These are phyloP conservation scores for Solanum pimpinellifolium DNA, from an alignment of 257 asterid genomes.

Conservation along the genomic window DNA sequence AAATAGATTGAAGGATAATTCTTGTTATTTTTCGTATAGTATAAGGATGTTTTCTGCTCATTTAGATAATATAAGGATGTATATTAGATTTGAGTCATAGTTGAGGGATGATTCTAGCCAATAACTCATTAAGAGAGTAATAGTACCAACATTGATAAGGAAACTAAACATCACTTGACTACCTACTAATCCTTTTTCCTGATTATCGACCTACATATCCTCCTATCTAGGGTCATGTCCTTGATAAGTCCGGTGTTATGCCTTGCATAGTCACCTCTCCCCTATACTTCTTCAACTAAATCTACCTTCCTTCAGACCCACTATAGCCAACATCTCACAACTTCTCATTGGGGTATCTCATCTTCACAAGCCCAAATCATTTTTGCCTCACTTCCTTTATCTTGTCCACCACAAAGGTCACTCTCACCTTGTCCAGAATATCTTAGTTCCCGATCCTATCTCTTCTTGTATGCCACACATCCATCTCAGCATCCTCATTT, in stretches of 20 bases:
- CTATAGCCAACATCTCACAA: not conserved
- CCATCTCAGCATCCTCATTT: not conserved
- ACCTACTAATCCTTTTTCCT: not conserved
- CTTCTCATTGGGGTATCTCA: not conserved
- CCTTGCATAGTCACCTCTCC: not conserved
- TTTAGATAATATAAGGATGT: too few relatives aligned
- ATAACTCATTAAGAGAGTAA: not conserved
- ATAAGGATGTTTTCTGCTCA: too few relatives aligned
- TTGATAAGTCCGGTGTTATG: not conserved
- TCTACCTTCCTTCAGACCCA: not conserved
- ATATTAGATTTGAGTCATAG: too few relatives aligned
- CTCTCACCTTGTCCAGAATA: not conserved
- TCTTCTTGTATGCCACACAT: not conserved
- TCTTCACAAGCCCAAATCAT: not conserved
- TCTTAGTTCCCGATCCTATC: not conserved
- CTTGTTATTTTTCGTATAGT: too few relatives aligned
- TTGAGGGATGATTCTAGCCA: too few relatives aligned
- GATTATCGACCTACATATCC: not conserved
- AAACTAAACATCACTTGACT: not conserved
- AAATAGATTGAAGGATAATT: too few relatives aligned
- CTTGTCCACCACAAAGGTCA: not conserved
- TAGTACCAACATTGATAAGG: not conserved
- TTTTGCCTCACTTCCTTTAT: not conserved
- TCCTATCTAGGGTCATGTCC: not conserved
- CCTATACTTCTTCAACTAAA: not conserved